Percentiles rank a stretch among this genome's conserved stretches.
These are phyloP conservation scores for Tetrahymena thermophila DNA, from an alignment of 73 alveolate species.

Conservation along the genomic window DNA sequence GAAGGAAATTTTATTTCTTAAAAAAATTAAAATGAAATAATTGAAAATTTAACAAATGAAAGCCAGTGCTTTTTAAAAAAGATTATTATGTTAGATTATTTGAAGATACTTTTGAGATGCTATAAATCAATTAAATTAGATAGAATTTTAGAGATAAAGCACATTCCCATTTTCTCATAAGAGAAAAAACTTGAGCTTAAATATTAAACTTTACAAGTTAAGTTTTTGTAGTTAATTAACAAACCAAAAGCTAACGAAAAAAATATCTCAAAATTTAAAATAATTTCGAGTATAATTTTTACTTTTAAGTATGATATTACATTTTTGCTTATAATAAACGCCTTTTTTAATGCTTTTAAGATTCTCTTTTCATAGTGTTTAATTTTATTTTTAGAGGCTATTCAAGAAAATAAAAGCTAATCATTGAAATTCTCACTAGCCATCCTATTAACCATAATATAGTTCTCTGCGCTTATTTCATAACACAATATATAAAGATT, in stretches of 20 bases:
- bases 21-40: too few relatives aligned
- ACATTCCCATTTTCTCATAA: background rate
- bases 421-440: background rate
- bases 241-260: background rate
- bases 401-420: background rate
- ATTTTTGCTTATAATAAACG: background rate
- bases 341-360: background rate
- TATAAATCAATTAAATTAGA: background rate
- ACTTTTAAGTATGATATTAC: background rate
- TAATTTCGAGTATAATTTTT: background rate
- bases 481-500: background rate
- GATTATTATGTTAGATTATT: background rate
- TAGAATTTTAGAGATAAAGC: background rate
- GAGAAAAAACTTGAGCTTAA: background rate
- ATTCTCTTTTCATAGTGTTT: background rate
- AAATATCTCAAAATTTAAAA: background rate
- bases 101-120: background rate
- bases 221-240: too few relatives aligned
- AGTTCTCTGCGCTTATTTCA: background rate
- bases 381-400: background rate
- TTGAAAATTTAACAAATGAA: background rate
- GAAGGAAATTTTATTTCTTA: background rate
- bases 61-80: background rate
- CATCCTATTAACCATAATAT: background rate
- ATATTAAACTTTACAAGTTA: background rate